A percentile compares a stretch with the other conserved stretches of the same genome.
Conservation (phyloP, 345 rosid genomes). For the Mallotus nudiflorus region DNA sequence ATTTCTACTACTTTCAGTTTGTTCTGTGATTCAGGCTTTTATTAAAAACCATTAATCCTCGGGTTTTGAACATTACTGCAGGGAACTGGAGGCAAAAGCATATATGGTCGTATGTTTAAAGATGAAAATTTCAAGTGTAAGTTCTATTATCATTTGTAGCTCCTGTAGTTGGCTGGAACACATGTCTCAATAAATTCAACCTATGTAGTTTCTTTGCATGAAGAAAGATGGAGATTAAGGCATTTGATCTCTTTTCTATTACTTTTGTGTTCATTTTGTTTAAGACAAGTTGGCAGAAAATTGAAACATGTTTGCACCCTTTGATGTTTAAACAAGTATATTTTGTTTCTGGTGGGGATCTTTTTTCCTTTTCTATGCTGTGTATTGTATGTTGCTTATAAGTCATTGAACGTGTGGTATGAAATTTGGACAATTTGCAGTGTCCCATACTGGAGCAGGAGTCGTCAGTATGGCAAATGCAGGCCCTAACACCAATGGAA, state of each 20-base stretch:
- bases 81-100: slow-evolving; percentile 99
- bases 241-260: not conserved
- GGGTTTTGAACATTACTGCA: slow-evolving; percentile 41
- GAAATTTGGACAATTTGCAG: slow-evolving; percentile 47
- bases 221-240: not conserved
- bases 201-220: not conserved
- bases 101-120: slow-evolving; percentile 89
- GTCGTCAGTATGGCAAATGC: slow-evolving; percentile 98
- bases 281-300: not conserved
- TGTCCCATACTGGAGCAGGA: slow-evolving; percentile 90
- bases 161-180: not conserved
- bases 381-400: not conserved
- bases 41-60: slow-evolving; percentile 17
- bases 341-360: not conserved
- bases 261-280: not conserved
- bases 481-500: slow-evolving; percentile 98
- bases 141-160: slow-evolving; percentile 30
- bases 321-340: not conserved
- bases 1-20: not conserved
- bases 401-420: slow-evolving; percentile 8
- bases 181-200: not conserved
- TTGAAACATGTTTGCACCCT: not conserved
- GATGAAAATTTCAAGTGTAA: slow-evolving; percentile 98
- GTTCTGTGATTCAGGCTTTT: not conserved
- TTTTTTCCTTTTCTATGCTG: not conserved